Evolutionary conservation across 2,329 filamentous ascomycete species (phyloP).

Genomic region (Pezicula carpinea): DNA sequence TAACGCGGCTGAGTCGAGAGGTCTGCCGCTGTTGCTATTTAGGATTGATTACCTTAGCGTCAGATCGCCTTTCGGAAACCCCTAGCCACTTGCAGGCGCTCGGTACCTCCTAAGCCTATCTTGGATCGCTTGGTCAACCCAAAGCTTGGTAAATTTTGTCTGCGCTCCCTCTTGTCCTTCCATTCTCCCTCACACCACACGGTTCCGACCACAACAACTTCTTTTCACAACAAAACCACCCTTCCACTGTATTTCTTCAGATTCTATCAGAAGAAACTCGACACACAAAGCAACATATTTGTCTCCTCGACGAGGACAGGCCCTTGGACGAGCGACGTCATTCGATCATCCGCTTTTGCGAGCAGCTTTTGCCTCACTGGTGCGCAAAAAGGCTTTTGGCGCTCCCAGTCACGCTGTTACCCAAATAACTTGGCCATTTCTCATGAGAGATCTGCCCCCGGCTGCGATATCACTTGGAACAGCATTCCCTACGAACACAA

Average conservation of each 20-base stretch:
- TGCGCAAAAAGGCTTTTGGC: too few species aligned
- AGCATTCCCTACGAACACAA: neutral
- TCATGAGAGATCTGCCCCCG: neutral
- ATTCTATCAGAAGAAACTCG: neutral
- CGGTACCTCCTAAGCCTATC: too few species aligned
- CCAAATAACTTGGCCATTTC: neutral
- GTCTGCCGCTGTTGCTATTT: too few species aligned
- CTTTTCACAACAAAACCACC: neutral
- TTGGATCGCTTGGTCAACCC: too few species aligned
- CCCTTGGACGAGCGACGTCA: neutral
- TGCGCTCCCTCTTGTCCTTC: neutral
- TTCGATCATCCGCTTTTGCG: neutral
- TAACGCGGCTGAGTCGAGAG: too few species aligned
- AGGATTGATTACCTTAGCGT: too few species aligned
- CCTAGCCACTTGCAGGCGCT: too few species aligned
- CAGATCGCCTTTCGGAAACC: too few species aligned
- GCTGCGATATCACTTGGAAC: neutral
- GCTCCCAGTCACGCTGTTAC: neutral
- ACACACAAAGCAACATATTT: neutral
- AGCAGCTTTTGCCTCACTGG: too few species aligned
- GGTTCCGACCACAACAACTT: neutral
- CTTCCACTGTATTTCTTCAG: neutral
- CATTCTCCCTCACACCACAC: neutral
- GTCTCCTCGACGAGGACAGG: neutral
- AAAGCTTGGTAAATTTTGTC: too few species aligned